Percentiles rank a stretch among this genome's conserved stretches.
Evolutionary conservation across 2,329 filamentous ascomycete genomes (phyloP).

Genomic region (Fusarium sp.): DNA sequence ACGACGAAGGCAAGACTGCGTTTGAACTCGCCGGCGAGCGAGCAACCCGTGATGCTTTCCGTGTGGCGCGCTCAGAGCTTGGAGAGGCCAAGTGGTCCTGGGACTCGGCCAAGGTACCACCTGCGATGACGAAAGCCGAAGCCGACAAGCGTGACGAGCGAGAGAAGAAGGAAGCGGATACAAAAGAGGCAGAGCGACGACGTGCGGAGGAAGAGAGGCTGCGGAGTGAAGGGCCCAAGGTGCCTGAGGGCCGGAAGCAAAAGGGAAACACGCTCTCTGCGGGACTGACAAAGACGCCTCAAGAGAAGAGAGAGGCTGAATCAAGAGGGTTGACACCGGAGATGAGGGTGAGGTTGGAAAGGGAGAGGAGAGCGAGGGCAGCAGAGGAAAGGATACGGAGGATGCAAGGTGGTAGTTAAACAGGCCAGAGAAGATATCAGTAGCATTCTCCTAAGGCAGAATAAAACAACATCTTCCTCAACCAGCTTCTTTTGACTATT

Average conservation of each 20-base stretch:
- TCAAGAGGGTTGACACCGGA: slow-evolving; percentile 87
- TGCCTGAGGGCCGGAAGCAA: slow-evolving; percentile 60
- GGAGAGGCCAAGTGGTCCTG: slow-evolving; percentile 84
- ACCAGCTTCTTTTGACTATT: neutral
- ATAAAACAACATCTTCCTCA: neutral
- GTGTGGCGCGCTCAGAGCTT: slow-evolving; percentile 84
- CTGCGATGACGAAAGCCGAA: slow-evolving; percentile 76
- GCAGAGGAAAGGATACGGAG: slow-evolving; percentile 87
- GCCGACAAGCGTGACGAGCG: slow-evolving; percentile 75
- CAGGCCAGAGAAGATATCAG: neutral
- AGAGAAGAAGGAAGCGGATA: slow-evolving; percentile 77
- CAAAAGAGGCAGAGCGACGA: slow-evolving; percentile 77
- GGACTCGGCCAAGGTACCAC: slow-evolving; percentile 79
- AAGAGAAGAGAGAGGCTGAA: slow-evolving; percentile 87
- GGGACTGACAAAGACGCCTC: slow-evolving; percentile 75
- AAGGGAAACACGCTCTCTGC: slow-evolving; percentile 65
- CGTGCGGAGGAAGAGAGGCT: slow-evolving; percentile 81
- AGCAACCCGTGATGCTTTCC: slow-evolving; percentile 89
- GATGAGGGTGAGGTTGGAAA: slow-evolving; percentile 84
- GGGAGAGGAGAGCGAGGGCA: slow-evolving; percentile 89
- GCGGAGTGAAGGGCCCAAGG: slow-evolving; percentile 72
- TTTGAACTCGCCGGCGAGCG: slow-evolving; percentile 92
- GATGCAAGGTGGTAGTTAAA: slow-evolving; percentile 56
- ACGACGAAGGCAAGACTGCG: slow-evolving; percentile 82
- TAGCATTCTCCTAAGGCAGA: neutral